Conservation (phyloP, 805 yeast genomes). For the Lachancea kluyveri region DNA sequence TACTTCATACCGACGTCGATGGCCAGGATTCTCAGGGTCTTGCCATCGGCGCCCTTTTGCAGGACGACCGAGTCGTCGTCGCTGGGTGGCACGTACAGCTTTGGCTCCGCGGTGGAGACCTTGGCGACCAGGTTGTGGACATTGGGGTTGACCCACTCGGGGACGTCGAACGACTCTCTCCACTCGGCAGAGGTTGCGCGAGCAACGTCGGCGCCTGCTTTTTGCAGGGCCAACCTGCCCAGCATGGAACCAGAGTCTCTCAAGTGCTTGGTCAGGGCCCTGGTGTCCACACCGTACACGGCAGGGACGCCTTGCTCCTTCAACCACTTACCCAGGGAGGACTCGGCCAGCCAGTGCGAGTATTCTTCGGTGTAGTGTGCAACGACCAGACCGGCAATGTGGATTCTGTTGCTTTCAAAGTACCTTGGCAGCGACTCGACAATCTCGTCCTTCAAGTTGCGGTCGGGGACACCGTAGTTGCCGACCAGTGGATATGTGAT, state of each 20-base stretch:
- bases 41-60: conserved; percentile 64
- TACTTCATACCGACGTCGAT: conserved; percentile 97
- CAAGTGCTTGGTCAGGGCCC: conserved; percentile 87
- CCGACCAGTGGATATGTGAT: conserved; percentile 96
- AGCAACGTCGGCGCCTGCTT: conserved; percentile 28
- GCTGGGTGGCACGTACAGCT: conserved; percentile 64
- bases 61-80: conserved; percentile 32
- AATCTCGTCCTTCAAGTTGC: conserved; percentile 65
- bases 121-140: conserved; percentile 83
- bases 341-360: conserved; percentile 88
- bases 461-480: conserved; percentile 98
- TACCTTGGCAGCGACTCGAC: conserved; percentile 77
- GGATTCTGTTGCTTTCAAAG: conserved; percentile 89
- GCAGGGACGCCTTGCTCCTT: conserved; percentile 91
- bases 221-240: conserved; percentile 76
- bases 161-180: conserved; percentile 58
- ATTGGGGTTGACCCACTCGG: conserved; percentile 94
- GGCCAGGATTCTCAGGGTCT: conserved; percentile 75
- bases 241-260: conserved; percentile 90
- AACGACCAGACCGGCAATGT: conserved; percentile 93
- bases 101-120: conserved; percentile 77
- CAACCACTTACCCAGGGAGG: conserved; percentile 91
- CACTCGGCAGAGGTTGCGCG: conserved; percentile 40
- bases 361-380: conserved; percentile 95
- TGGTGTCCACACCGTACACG: conserved; percentile 94